Conservation (phyloP, 208 protist species). For the Zelonia costaricensis region DNA sequence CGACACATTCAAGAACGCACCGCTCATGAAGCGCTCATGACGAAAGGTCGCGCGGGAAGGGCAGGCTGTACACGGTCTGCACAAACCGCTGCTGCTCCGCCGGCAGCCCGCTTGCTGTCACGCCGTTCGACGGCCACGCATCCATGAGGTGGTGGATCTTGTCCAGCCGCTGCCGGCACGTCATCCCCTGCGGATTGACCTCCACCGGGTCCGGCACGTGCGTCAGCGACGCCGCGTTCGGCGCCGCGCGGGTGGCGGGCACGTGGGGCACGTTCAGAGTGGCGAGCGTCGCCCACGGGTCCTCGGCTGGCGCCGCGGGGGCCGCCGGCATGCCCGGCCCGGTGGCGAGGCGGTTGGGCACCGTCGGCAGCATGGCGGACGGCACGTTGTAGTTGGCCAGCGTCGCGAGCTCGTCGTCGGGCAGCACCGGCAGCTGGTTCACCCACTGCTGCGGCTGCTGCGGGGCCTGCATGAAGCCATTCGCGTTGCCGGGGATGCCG, state of each 20-base stretch:
- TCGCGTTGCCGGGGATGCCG: background rate
- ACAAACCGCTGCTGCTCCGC: slow-evolving; percentile 42
- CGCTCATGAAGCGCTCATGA: background rate
- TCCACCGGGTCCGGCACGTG: slow-evolving; percentile 44
- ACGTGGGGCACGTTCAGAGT: slow-evolving; percentile 53
- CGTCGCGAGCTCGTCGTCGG: slow-evolving; percentile 51
- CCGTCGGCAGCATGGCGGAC: slow-evolving; percentile 18
- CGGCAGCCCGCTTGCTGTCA: slow-evolving; percentile 36
- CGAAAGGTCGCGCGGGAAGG: slow-evolving; percentile 57
- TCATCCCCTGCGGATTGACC: slow-evolving; percentile 55
- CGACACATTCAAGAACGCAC: no score
- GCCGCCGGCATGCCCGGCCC: background rate
- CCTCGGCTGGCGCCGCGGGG: slow-evolving; percentile 5
- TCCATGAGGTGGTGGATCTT: slow-evolving; percentile 49
- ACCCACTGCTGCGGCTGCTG: slow-evolving; percentile 22
- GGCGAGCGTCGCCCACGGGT: slow-evolving; percentile 53
- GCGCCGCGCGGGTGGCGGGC: slow-evolving; percentile 4
- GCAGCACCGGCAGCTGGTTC: slow-evolving; percentile 41
- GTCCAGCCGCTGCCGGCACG: slow-evolving; percentile 47
- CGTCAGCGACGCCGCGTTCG: slow-evolving; percentile 12
- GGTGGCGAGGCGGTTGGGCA: background rate
- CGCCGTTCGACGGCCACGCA: slow-evolving; percentile 55
- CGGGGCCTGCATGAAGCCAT: background rate
- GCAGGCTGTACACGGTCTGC: slow-evolving; percentile 53
- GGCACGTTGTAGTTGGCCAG: slow-evolving; percentile 64